A percentile compares a stretch with the other conserved stretches of the same genome.
Evolutionary conservation across 176 grass and related monocot species (phyloP).

Genomic region (Miscanthus lutarioriparius): DNA sequence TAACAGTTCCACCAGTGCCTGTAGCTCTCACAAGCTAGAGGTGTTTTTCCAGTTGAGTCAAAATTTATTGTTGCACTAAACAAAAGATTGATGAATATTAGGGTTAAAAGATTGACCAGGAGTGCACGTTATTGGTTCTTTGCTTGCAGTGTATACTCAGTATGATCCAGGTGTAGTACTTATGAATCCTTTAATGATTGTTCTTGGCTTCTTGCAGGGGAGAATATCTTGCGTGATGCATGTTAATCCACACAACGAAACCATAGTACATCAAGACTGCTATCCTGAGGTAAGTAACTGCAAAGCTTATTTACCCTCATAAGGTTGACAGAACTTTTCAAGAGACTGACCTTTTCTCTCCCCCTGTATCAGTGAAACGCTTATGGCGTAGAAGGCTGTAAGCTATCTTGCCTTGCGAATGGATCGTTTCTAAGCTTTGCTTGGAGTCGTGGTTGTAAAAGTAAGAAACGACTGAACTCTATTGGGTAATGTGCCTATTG

Average conservation of each 20-base stretch:
- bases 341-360: constrained; percentile 8
- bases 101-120: neutral
- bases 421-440: constrained; percentile 24
- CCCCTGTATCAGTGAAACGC: constrained; percentile 33
- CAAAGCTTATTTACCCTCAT: neutral
- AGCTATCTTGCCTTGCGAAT: neutral
- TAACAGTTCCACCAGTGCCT: neutral
- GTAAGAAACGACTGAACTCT: neutral
- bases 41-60: neutral
- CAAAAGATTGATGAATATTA: neutral
- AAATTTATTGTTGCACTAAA: neutral
- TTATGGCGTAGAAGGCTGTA: neutral
- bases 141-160: neutral
- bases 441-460: constrained; percentile 23
- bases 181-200: constrained; percentile 20
- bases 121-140: neutral
- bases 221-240: constrained; percentile 50
- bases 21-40: neutral
- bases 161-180: neutral
- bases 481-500: constrained; percentile 22
- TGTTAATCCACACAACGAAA: constrained; percentile 56
- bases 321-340: neutral
- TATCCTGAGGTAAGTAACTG: constrained; percentile 51
- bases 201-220: constrained; percentile 45
- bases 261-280: constrained; percentile 63